Percentiles rank a stretch among this genome's conserved stretches.
phyloP scores from a whole-genome alignment of 169 alveolate species.

The Besnoitia besnoiti region DNA sequence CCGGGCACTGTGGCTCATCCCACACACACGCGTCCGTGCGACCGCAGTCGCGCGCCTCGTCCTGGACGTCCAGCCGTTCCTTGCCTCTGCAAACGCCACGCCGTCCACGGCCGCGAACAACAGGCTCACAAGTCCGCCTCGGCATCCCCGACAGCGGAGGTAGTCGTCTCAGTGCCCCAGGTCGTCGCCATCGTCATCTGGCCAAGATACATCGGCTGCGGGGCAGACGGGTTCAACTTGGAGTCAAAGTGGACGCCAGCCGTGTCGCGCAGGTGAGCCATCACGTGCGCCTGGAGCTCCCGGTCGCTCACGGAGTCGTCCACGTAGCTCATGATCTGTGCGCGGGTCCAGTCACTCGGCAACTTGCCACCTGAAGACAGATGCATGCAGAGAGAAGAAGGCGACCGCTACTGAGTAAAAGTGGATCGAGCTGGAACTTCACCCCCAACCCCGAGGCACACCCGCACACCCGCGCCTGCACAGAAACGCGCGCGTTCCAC shows the following conservation, averaged over 20 bases:
- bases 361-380: neutral
- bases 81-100: too few species aligned
- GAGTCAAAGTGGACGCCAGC: neutral
- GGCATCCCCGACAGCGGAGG: neutral
- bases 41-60: too few species aligned
- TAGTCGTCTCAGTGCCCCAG: too few species aligned
- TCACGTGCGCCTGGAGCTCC: constrained; percentile 59
- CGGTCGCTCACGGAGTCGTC: neutral
- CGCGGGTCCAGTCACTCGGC: neutral
- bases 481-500: too few species aligned
- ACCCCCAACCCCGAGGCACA: too few species aligned
- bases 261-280: constrained; percentile 1
- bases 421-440: neutral
- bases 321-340: constrained; percentile 22
- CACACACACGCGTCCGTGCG: too few species aligned
- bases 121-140: too few species aligned
- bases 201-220: neutral
- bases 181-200: neutral
- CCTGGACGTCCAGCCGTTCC: too few species aligned
- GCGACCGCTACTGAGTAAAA: neutral
- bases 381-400: neutral
- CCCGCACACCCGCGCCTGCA: too few species aligned
- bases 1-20: too few species aligned
- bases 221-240: constrained; percentile 33
- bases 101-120: too few species aligned